phyloP scores from a whole-genome alignment of 345 rosid species.

The Hevea brasiliensis region DNA sequence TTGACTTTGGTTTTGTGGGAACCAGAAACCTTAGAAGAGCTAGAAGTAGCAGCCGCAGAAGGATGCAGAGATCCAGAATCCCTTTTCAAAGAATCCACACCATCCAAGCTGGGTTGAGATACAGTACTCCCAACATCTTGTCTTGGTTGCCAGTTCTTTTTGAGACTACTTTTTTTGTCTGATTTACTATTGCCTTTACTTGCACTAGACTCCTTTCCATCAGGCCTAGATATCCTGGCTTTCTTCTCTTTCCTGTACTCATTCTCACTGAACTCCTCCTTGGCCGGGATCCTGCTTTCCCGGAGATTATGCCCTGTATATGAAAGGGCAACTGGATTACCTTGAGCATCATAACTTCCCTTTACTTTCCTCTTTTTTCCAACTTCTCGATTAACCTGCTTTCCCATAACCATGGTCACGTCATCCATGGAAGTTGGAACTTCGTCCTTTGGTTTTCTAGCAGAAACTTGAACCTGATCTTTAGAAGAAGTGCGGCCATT shows the following conservation, averaged over 20 bases:
- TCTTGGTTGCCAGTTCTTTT: slow-evolving; percentile 38
- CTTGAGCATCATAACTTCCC: slow-evolving; percentile 42
- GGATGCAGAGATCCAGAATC: slow-evolving; percentile 50
- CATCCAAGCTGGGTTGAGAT: slow-evolving; percentile 48
- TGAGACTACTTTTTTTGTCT: slow-evolving; percentile 53
- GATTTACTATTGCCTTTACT: slow-evolving; percentile 51
- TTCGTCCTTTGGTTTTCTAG: slow-evolving; percentile 47
- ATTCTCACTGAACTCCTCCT: slow-evolving; percentile 54
- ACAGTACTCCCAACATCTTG: slow-evolving; percentile 34
- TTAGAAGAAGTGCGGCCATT: slow-evolving; percentile 38
- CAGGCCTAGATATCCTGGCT: slow-evolving; percentile 51
- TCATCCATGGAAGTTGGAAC: slow-evolving; percentile 37
- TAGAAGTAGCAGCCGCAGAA: slow-evolving; percentile 74
- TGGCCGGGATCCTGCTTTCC: slow-evolving; percentile 31
- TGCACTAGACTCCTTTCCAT: slow-evolving; percentile 56
- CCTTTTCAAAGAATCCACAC: slow-evolving; percentile 48
- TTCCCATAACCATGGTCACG: slow-evolving; percentile 47
- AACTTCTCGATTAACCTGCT: slow-evolving; percentile 39
- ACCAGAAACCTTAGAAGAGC: slow-evolving; percentile 90
- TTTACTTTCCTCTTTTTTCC: slow-evolving; percentile 59
- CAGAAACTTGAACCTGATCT: slow-evolving; percentile 38
- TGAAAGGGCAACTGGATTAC: slow-evolving; percentile 26
- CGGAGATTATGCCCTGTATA: slow-evolving; percentile 33
- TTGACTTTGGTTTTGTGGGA: slow-evolving; percentile 64
- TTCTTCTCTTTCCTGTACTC: slow-evolving; percentile 60